A percentile compares a stretch with the other conserved stretches of the same genome.
phyloP scores from a whole-genome alignment of 306 rosid species.

The Calophaca sinica region DNA sequence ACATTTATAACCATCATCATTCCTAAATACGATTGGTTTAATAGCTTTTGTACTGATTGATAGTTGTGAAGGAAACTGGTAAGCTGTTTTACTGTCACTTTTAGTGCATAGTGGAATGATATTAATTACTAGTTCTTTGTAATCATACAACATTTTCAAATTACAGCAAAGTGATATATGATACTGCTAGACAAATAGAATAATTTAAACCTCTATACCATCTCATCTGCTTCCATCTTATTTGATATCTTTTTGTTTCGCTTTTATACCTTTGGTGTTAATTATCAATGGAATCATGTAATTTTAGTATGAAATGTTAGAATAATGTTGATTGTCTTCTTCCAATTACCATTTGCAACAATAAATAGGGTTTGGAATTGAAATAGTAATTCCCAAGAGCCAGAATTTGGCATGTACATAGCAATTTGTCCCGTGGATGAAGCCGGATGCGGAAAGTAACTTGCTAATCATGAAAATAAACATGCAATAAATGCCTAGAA shows the following conservation, averaged over 20 bases:
- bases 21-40: slow-evolving; percentile 10
- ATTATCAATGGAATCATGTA: not conserved
- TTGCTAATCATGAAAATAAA: not conserved
- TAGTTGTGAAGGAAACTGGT: slow-evolving; percentile 21
- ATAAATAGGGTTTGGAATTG: slow-evolving; percentile 8
- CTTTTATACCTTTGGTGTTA: not conserved
- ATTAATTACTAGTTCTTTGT: not conserved
- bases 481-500: slow-evolving; percentile 4
- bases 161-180: not conserved
- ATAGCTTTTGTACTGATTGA: slow-evolving; percentile 14
- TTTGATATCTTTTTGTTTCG: not conserved
- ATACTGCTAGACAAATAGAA: not conserved
- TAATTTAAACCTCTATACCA: slow-evolving; percentile 6
- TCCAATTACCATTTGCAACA: slow-evolving; percentile 28
- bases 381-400: not conserved
- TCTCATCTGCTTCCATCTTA: slow-evolving; percentile 29
- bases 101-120: slow-evolving; percentile 8
- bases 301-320: not conserved
- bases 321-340: slow-evolving; percentile 16
- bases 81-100: not conserved
- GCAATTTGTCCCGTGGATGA: slow-evolving; percentile 30
- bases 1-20: slow-evolving; percentile 10
- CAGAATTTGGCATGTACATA: not conserved
- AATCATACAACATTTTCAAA: slow-evolving; percentile 12
- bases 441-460: slow-evolving; percentile 8